Percentiles rank a stretch among this genome's conserved stretches.
Conservation (phyloP, 1,139 yeast species). For the Candida tetrigidarum region DNA sequence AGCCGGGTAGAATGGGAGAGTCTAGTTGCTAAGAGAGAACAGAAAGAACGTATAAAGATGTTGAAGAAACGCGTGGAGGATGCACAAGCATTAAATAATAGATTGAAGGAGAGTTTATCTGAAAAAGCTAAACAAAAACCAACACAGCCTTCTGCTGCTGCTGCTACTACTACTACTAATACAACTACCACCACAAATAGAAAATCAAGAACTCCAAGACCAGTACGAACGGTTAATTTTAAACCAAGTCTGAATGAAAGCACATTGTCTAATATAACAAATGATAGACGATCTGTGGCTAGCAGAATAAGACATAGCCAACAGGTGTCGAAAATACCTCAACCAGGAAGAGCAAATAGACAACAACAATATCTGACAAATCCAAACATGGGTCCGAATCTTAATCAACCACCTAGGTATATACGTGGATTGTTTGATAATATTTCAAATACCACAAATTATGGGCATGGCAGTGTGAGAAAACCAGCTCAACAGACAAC, state of each 20-base stretch:
- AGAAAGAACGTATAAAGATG: conserved; percentile 28
- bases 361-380: background rate
- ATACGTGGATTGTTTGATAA: conserved; percentile 43
- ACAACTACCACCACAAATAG: background rate
- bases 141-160: conserved; percentile 6
- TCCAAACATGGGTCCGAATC: conserved; percentile 29
- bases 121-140: conserved; percentile 12
- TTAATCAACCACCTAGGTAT: conserved; percentile 50
- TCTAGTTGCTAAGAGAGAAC: conserved; percentile 28
- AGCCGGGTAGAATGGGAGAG: conserved; percentile 40
- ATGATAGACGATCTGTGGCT: background rate
- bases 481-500: conserved; percentile 4
- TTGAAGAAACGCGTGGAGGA: conserved; percentile 26
- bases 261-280: background rate
- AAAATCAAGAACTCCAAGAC: background rate
- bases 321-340: conserved; percentile 20
- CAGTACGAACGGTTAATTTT: conserved; percentile 3
- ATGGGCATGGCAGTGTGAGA: conserved; percentile 3
- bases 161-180: background rate
- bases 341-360: conserved; percentile 14
- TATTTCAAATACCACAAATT: conserved; percentile 12
- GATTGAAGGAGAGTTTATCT: conserved; percentile 28
- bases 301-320: conserved; percentile 15
- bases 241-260: conserved; percentile 5
- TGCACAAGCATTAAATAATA: conserved; percentile 30